Evolutionary conservation across 352 stramenopile species (phyloP), one percentile per base, ranked within the genome.

Genomic region (Pythium apleroticum): DNA sequence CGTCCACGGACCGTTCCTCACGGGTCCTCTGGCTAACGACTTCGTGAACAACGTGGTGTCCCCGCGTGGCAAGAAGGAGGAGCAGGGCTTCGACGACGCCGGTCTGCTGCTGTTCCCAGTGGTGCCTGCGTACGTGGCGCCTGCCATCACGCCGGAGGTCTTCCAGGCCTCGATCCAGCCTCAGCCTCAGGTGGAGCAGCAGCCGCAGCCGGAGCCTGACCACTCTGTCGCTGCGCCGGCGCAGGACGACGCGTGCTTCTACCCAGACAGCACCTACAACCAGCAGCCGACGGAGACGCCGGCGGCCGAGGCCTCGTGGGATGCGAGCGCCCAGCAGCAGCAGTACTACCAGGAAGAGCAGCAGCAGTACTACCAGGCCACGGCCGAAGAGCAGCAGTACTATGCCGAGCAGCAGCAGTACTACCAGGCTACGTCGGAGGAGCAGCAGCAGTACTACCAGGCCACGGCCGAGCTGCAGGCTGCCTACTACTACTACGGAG

Each of bases 1-100:
- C 12, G 74, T 78, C 10, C 24, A 33, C 17, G 74, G 74, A 0
- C 74, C 74, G 25, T 81, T 81, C 27, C 58, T 81, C 25, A 81
- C 74, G 7, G 74, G 74, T 27, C 74, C 74, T 11, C 48, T 81
- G n/a, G 71, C 71, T 7, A 66, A 69, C 12, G 74, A 81, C 31
- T 78, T 66, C 19, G 6, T 69, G 30, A 62, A 71, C 11, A 63
- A 77, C 24, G 22, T 80, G 8, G 63, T 65, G 52, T 77, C 71
- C n/a, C 74, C 68, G 17, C 71, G 74, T 15, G 53, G 48, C 4
- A 75, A 74, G 46, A 62, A 50, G 58, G 52, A 58, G 5, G 52
- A 75, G 4, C 67, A 69, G 27, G 69, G 74, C 58, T 78, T 80
- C 33, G 71, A 78, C 33, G 50, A 71, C 35, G 60, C 48, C 28